phyloP scores from a whole-genome alignment of 1,139 yeast species.

The Yamadazyma blattariae region DNA sequence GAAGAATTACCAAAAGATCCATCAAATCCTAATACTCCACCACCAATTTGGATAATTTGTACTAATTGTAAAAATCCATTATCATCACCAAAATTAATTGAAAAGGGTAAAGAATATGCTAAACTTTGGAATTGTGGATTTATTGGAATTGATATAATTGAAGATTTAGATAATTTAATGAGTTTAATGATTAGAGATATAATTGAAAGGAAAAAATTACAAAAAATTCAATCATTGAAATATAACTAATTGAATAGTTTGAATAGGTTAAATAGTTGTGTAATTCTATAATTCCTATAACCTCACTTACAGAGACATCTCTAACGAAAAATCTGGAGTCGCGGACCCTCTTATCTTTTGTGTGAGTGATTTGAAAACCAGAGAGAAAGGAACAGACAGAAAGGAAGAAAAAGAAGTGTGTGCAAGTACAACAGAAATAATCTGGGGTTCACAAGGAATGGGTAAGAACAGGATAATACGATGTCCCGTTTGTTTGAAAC shows the following conservation, averaged over 20 bases:
- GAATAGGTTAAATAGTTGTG: too few species aligned
- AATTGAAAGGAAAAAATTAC: constrained; percentile 39
- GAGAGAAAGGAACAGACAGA: too few species aligned
- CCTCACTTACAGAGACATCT: too few species aligned
- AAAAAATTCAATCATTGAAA: constrained; percentile 4
- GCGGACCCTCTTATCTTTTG: constrained; percentile 2
- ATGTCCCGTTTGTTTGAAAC: constrained; percentile 17
- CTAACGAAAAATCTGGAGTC: constrained; percentile 1
- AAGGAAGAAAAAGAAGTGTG: too few species aligned
- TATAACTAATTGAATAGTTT: not conserved
- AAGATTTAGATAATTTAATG: constrained; percentile 53
- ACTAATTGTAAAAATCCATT: constrained; percentile 56
- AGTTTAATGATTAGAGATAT: constrained; percentile 59
- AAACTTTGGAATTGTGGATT: constrained; percentile 63
- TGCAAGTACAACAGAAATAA: too few species aligned
- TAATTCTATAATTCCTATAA: too few species aligned
- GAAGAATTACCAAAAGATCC: constrained; percentile 38
- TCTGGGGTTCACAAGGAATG: too few species aligned
- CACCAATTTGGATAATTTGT: constrained; percentile 66
- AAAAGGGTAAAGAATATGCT: constrained; percentile 56
- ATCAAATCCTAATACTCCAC: constrained; percentile 49
- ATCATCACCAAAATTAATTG: constrained; percentile 56
- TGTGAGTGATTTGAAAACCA: too few species aligned
- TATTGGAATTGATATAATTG: constrained; percentile 50
- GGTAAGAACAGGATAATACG: constrained; percentile 5